These are phyloP conservation scores for Phytophthora megakarya DNA, from an alignment of 352 stramenopile genomes.

Conservation along the genomic window DNA sequence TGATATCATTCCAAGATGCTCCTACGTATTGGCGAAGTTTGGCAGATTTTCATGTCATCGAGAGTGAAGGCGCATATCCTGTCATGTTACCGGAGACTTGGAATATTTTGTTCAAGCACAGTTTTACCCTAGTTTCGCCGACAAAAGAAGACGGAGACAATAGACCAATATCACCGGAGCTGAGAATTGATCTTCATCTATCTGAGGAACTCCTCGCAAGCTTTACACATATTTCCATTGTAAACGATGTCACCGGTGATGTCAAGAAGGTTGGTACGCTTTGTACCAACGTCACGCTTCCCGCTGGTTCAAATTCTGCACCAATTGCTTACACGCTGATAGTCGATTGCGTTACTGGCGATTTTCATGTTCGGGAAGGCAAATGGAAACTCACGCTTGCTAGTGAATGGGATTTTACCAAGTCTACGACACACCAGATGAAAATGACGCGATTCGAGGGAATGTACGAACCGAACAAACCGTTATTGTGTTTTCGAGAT, in stretches of 20 bases:
- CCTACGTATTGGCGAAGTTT: slow-evolving; percentile 56
- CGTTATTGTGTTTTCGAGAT: slow-evolving; percentile 69
- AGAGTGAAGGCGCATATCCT: slow-evolving; percentile 50
- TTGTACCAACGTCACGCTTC: slow-evolving; percentile 34
- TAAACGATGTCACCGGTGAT: slow-evolving; percentile 50
- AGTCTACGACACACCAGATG: slow-evolving; percentile 42
- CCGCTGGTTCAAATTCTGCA: slow-evolving; percentile 5
- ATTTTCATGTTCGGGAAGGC: slow-evolving; percentile 41
- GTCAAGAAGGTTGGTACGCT: slow-evolving; percentile 41
- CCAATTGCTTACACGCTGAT: slow-evolving; percentile 54
- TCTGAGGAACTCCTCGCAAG: slow-evolving; percentile 50
- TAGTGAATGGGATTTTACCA: slow-evolving; percentile 51
- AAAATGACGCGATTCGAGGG: slow-evolving; percentile 55
- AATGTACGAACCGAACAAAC: slow-evolving; percentile 68
- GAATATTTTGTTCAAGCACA: slow-evolving; percentile 72
- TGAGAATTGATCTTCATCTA: slow-evolving; percentile 66
- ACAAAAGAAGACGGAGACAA: slow-evolving; percentile 11
- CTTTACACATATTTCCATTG: slow-evolving; percentile 53
- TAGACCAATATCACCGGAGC: slow-evolving; percentile 17
- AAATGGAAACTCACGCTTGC: slow-evolving; percentile 67
- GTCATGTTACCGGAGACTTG: slow-evolving; percentile 51
- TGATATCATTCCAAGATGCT: slow-evolving; percentile 46
- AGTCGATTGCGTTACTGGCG: slow-evolving; percentile 49
- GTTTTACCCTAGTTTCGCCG: slow-evolving; percentile 40
- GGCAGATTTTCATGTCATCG: slow-evolving; percentile 49